Base-by-base conservation (phyloP, 2,329 filamentous ascomycete genomes). In the Lecanicillium sp. region DNA sequence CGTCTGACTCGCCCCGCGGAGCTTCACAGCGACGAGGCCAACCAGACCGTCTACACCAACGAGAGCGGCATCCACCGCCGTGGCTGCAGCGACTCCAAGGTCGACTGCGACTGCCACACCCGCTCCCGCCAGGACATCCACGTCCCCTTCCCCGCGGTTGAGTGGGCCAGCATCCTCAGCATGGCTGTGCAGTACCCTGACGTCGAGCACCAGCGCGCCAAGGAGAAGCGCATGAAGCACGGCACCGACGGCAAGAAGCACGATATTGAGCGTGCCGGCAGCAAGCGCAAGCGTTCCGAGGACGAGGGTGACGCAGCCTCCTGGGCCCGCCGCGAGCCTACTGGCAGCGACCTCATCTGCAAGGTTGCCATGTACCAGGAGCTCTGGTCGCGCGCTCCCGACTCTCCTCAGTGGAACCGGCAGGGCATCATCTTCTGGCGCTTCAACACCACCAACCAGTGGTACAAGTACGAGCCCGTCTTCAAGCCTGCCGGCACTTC, bases 361-460 rank as follows among this genome's bases (percentile, higher is more conserved):
- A 75, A 76, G 60, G 78, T 83, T 38, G 78, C 78, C 60, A 84
- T 84, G 80, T 79, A 81, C 60, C 81, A 84, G 60, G 81, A 84
- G 66, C 71, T 84, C 29, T 82, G 75, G 72, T 83, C 78, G 3
- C 66, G 66, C 53, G 63, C 75, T 4, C 72, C 72, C 5, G 69
- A 71, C 49, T 66, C 64, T 14, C 60, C 59, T 38, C 62, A 67
- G 55, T 83, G 78, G 76, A 73, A 68, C 9, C 74, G 78, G n/a
- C 75, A 79, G 42, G 74, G 71, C 27, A 74, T 83, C 49, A 70
- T 84, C 47, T 70, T 84, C 30, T 84, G 81, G 81, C 79, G 78
- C 2, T 84, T 84, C 61, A 69, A 68, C 60, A 69, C 67, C 10
- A 69, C 72, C 63, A 64, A 78, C 71, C 55, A 70, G 67, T 78